Conservation (phyloP, 345 rosid genomes). For the Arabidopsis thaliana region DNA sequence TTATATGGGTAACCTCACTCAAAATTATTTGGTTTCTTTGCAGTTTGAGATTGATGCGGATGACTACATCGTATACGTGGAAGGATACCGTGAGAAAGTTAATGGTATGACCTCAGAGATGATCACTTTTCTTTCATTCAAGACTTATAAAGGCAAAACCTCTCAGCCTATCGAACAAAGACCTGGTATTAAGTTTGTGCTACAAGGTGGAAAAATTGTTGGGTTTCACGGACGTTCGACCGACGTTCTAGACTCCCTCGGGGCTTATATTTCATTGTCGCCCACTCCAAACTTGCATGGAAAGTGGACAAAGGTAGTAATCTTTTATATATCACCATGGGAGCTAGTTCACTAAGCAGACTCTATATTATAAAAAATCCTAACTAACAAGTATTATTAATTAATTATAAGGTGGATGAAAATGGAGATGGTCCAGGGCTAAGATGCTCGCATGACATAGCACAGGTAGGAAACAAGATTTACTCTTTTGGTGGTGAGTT, state of each 20-base stretch:
- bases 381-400: not conserved
- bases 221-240: conserved; percentile 43
- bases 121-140: conserved; percentile 30
- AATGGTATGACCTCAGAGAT: not conserved
- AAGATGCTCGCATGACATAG: conserved; percentile 44
- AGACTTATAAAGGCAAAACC: conserved; percentile 36
- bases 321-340: not conserved
- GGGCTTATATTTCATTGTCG: conserved; percentile 28
- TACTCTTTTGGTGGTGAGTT: conserved; percentile 44
- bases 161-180: not conserved
- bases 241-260: conserved; percentile 31
- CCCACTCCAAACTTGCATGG: conserved; percentile 20
- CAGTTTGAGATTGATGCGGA: conserved; percentile 39
- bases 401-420: conserved; percentile 33
- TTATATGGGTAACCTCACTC: not conserved
- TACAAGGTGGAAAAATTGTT: conserved; percentile 38
- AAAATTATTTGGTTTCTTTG: not conserved
- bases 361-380: not conserved
- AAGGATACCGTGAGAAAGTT: conserved; percentile 32
- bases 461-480: conserved; percentile 41
- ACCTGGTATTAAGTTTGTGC: conserved; percentile 30
- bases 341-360: not conserved
- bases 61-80: conserved; percentile 39
- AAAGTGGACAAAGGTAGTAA: conserved; percentile 36
- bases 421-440: conserved; percentile 32